phyloP scores from a whole-genome alignment of 345 rosid species.

The Brassica juncea region DNA sequence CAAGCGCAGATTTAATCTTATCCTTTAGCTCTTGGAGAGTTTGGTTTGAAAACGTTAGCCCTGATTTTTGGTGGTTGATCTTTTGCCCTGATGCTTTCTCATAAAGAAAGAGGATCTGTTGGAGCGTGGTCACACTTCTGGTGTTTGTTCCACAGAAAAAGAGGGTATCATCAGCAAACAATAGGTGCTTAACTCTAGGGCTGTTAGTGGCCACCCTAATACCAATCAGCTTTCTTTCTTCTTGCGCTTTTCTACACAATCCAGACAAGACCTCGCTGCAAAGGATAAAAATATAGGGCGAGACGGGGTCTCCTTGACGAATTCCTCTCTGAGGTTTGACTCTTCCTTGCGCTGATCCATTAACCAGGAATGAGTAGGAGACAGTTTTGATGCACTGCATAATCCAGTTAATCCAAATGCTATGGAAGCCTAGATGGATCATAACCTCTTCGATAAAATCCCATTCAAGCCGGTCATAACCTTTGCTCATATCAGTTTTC shows the following conservation, averaged over 20 bases:
- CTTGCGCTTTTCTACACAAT: background rate
- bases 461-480: no score
- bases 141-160: background rate
- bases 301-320: background rate
- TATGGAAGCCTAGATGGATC: no score
- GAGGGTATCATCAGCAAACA: background rate
- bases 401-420: no score
- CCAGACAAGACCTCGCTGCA: background rate
- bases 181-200: background rate
- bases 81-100: background rate
- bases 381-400: background rate
- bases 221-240: background rate
- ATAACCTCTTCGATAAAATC: no score
- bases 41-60: background rate
- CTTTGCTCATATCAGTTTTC: no score
- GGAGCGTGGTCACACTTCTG: background rate
- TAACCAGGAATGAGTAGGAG: background rate
- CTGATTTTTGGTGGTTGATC: background rate
- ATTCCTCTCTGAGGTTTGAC: background rate
- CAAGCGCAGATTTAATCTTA: background rate
- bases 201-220: background rate
- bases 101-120: background rate
- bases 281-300: background rate
- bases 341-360: background rate
- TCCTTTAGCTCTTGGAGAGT: background rate